Conservation (phyloP, 1,139 yeast genomes). For the Scheffersomyces segobiensis region DNA sequence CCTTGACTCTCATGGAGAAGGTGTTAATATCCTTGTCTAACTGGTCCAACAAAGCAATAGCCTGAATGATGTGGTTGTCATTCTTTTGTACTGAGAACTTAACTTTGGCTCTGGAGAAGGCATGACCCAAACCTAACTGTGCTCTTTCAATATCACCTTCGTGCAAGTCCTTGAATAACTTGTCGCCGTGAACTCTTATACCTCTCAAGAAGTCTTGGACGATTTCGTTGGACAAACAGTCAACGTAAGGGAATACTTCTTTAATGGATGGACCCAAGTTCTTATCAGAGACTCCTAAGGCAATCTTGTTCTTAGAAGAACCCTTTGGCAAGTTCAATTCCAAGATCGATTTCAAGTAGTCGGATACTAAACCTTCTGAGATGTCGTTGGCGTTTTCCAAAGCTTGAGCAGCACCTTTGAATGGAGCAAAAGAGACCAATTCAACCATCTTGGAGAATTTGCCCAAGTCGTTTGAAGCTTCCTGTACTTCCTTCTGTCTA, state of each 20-base stretch:
- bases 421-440: conserved; percentile 94
- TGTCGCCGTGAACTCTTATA: conserved; percentile 85
- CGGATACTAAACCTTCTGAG: conserved; percentile 95
- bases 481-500: conserved; percentile 91
- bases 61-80: conserved; percentile 98
- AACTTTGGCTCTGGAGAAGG: conserved; percentile 97
- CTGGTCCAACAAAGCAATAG: conserved; percentile 94
- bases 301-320: conserved; percentile 62
- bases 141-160: conserved; percentile 97
- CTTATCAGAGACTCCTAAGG: conserved; percentile 89
- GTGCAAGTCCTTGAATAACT: conserved; percentile 87
- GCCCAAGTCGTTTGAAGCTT: conserved; percentile 82
- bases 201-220: conserved; percentile 97
- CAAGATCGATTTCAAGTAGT: conserved; percentile 82
- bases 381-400: conserved; percentile 97
- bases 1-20: conserved; percentile 96
- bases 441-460: conserved; percentile 91
- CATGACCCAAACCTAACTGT: conserved; percentile 98
- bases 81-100: conserved; percentile 98
- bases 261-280: conserved; percentile 96
- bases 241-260: conserved; percentile 84
- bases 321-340: conserved; percentile 92
- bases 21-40: conserved; percentile 97
- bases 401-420: conserved; percentile 99
- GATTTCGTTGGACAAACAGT: conserved; percentile 86